These are phyloP conservation scores for Suillus luteus DNA, from an alignment of 768 basidiomycete species.

Conservation along the genomic window DNA sequence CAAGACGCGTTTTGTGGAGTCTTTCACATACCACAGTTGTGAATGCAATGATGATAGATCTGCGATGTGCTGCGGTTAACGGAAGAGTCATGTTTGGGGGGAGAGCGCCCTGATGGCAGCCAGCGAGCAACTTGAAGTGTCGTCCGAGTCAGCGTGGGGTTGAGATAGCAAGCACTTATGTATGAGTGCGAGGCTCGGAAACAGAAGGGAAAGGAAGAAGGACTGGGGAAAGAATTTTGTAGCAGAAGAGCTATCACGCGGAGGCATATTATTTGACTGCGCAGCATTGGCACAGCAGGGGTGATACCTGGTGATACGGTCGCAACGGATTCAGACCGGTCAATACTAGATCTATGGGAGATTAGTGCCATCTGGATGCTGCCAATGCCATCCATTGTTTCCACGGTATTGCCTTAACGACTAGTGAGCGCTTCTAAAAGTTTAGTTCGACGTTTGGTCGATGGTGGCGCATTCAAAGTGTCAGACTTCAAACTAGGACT, in stretches of 20 bases:
- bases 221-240: neutral
- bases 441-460: neutral
- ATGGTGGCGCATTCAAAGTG: no score
- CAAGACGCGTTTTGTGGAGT: neutral
- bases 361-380: neutral
- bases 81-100: conserved; percentile 24
- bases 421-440: neutral
- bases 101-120: neutral
- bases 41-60: conserved; percentile 29
- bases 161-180: neutral
- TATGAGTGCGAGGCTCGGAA: neutral
- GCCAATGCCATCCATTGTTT: neutral
- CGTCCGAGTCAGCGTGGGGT: neutral
- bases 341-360: no score
- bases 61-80: conserved; percentile 31
- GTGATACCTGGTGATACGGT: neutral
- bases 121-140: neutral
- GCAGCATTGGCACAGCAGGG: conserved; percentile 8
- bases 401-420: conserved; percentile 1
- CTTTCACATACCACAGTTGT: conserved; percentile 26
- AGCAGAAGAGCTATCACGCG: neutral
- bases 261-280: neutral
- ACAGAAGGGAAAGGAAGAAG: neutral
- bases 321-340: neutral
- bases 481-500: neutral